Base-by-base conservation (phyloP, 768 basidiomycete species). In the Collybiopsis luxurians region DNA sequence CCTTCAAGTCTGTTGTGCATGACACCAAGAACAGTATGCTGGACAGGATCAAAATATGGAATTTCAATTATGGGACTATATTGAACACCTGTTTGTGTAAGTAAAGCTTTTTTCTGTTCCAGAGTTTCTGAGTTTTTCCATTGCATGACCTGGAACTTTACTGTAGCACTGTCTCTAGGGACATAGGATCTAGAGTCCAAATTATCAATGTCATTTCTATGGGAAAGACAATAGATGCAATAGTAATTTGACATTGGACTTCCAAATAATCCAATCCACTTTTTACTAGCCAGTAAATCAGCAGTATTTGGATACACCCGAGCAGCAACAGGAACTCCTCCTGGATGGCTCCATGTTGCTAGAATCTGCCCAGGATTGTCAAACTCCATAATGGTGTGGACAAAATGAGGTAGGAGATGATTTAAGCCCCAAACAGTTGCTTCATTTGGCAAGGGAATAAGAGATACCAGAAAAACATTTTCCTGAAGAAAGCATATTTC, bases 1-100 rank as follows among this genome's bases (percentile, higher is more conserved):
- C 70, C 68, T 53, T 67, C 65, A 1, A 68, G 43, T 59, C 59
- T 65, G 46, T 68, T 69, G 48, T 71, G 70, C 65, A 73, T 67
- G 48, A 63, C 61, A 3, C 68, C 70, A 30, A 73, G 60, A 12
- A 69, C 27, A 36, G 63, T 47, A 61, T 66, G 64, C 12, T 58
- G 53, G 11, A 71, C 65, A 47, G 70, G 68, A 38, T 71, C 63
- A 62, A 68, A 67, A 43, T 71, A 71, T 21, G 60, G 59, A 12
- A 73, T 57, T 31, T 51, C 26, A 56, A 67, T 62, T 12, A 71
- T 38, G 31, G 65, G 56, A 19, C 68, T 64, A 66, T 67, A 71
- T 17, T 63, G 54, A 0, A 71, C 63, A 39, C 71, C 71, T 49
- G 51, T 64, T 49, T 21, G 15, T 6, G 27, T 57, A 23, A 44